Evolutionary conservation across 2,329 filamentous ascomycete genomes (phyloP), one percentile per base, ranked within the genome.

Genomic region (Colletotrichum magnum): DNA sequence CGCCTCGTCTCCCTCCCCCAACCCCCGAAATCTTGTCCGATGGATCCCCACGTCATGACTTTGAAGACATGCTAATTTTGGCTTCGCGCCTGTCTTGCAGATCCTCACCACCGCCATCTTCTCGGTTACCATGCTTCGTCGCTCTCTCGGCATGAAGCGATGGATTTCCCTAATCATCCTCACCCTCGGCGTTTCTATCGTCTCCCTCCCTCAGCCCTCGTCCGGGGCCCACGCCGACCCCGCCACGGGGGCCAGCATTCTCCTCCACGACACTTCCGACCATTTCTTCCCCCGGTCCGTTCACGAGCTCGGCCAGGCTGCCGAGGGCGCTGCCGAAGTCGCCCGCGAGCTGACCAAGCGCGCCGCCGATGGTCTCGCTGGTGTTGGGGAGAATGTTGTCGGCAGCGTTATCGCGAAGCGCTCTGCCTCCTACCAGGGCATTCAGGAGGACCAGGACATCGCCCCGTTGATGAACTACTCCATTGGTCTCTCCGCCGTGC

Each of bases 341-440:
- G 85, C 87, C 1, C 78, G 79, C 24, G 84, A 89, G 64, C 76
- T 88, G 36, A 87, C 86, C 6, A 86, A 82, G 71, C 81, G 86
- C 18, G 79, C 82, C n/a, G 75, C 84, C 50, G 78, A 79, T 15
- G 75, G 75, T 2, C 69, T 84, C 4, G 75, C 76, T 16, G 47
- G 53, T 51, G 78, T 79, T 16, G 65, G 65, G 39, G 63, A 59
- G 18, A 36, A 54, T 4, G 75, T 80, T 16, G 39, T 68, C 21
- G 78, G 76, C 15, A 74, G 78, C 48, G 73, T 78, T 65, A 78
- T 94, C 18, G 79, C 82, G 56, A 92, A 90, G 78, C 89, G 94
- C 21, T 97, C 94, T 5, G 95, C 94, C 5, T 96, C 94, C 0
- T 97, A 98, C 75, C 90, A 97, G 79, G 95, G 94, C 18, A 98